Evolutionary conservation across 148 eudicot genomes (phyloP), one percentile per base, ranked within the genome.

Genomic region (Rhododendron ferrugineum): DNA sequence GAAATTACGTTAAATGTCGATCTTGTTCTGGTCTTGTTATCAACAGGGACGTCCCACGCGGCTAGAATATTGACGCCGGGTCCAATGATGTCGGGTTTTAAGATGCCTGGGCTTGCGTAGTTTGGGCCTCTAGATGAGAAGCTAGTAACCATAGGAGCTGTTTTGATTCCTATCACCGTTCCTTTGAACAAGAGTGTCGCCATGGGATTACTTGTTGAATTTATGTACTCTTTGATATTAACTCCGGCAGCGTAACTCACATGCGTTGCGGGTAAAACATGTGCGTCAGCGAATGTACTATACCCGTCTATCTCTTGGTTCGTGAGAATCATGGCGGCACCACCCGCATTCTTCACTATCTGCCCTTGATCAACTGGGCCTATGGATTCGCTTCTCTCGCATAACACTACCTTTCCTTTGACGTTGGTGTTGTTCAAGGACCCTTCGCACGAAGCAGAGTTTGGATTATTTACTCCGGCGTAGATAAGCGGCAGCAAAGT

Each of bases 21-120:
- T 9, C 87, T 60, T 11, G 80, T 28, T 32, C 86, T 89, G 0
- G 82, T 47, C 36, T 66, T 66, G 83, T 85, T 80, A 22, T 85
- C 68, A 34, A 85, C 78, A 10, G 87, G 70, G 34, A 30, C 16
- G 7, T 82, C 34, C 87, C 87, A 85, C 23, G 89, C 91, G 3
- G 91, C 91, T 5, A 89, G 87, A 78, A 87, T 82, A 77, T 75
- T 89, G 68, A 89, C 86, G 0, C 91, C 89, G 1, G 91, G 86
- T n/a, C 88, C 89, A 3, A 87, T 85, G 28, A 86, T 83, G 56
- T 87, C 89, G 8, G 88, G 89, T 50, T 86, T 83, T 54, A 88
- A 75, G 47, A 88, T 85, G 44, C 90, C 84, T 0, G 86, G 89
- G 87, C 89, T 88, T 64, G 46, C 46, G 11, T 62, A 2, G 62